These are phyloP conservation scores for Fragilaria radians DNA, from an alignment of 108 stramenopile genomes.

Conservation along the genomic window DNA sequence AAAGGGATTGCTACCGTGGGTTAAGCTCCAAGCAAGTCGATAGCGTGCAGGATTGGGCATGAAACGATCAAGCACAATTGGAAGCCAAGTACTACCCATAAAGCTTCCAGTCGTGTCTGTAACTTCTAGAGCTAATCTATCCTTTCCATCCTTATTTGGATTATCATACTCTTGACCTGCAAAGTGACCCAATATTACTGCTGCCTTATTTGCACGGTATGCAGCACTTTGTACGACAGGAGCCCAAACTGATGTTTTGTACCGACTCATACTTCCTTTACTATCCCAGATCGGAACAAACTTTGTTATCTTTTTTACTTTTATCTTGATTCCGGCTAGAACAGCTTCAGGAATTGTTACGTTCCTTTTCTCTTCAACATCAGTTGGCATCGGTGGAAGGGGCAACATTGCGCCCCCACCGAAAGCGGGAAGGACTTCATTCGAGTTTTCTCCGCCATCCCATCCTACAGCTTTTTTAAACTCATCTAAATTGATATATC, in stretches of 20 bases:
- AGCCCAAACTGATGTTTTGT: conserved; percentile 92
- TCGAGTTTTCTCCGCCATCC: conserved; percentile 74
- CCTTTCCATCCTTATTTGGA: conserved; percentile 72
- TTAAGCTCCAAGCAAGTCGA: conserved; percentile 92
- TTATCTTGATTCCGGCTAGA: conserved; percentile 86
- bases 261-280: conserved; percentile 88
- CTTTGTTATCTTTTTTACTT: conserved; percentile 83
- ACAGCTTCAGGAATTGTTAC: conserved; percentile 85
- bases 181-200: conserved; percentile 91
- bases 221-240: conserved; percentile 58
- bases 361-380: conserved; percentile 49
- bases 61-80: conserved; percentile 83
- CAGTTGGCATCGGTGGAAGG: conserved; percentile 69
- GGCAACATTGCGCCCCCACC: conserved; percentile 31
- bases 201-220: conserved; percentile 76
- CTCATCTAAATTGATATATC: conserved; percentile 90
- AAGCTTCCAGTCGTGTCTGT: conserved; percentile 91
- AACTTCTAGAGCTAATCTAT: conserved; percentile 80
- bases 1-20: conserved; percentile 87
- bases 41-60: conserved; percentile 93
- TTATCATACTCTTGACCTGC: conserved; percentile 80
- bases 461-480: conserved; percentile 94
- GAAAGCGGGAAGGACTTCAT: conserved; percentile 6
- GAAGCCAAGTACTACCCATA: conserved; percentile 89
- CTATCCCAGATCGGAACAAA: conserved; percentile 89